Percentiles rank a stretch among this genome's conserved stretches.
Conservation (phyloP, 2,329 filamentous ascomycete species). For the Cyclaneusma minus region DNA sequence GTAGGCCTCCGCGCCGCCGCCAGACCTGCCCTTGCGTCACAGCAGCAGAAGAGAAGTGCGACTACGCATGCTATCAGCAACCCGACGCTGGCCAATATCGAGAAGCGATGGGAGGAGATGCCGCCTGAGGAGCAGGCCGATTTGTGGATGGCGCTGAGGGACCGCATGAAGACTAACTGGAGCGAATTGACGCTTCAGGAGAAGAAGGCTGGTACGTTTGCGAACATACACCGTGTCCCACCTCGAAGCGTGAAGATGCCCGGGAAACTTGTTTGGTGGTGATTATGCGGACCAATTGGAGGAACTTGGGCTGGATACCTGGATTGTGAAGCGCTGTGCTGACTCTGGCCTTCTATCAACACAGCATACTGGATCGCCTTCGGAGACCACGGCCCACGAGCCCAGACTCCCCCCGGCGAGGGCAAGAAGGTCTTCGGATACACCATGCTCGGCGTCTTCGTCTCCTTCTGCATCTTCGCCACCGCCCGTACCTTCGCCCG, state of each 20-base stretch:
- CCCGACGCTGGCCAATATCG: slow-evolving; percentile 92
- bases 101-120: slow-evolving; percentile 98
- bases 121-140: slow-evolving; percentile 98
- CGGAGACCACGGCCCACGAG: slow-evolving; percentile 86
- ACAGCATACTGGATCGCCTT: slow-evolving; percentile 98
- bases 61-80: slow-evolving; percentile 91
- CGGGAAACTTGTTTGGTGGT: not conserved
- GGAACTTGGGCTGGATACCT: too few species aligned
- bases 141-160: slow-evolving; percentile 94
- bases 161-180: slow-evolving; percentile 99
- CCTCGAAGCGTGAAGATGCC: not conserved
- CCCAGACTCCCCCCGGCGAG: slow-evolving; percentile 71
- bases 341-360: too few species aligned
- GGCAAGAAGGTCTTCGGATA: slow-evolving; percentile 63
- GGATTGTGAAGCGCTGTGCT: too few species aligned
- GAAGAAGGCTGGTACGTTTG: slow-evolving; percentile 88
- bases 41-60: slow-evolving; percentile 22
- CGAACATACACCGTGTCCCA: not conserved
- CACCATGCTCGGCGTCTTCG: slow-evolving; percentile 50
- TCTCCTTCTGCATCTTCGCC: slow-evolving; percentile 57
- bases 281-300: too few species aligned
- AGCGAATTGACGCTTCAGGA: slow-evolving; percentile 86
- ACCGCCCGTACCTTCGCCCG: slow-evolving; percentile 56
- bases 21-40: slow-evolving; percentile 3
- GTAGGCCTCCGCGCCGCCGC: slow-evolving; percentile 2